Base-by-base conservation (phyloP, 176 grass and related monocot genomes). In the Cenchrus americanus region DNA sequence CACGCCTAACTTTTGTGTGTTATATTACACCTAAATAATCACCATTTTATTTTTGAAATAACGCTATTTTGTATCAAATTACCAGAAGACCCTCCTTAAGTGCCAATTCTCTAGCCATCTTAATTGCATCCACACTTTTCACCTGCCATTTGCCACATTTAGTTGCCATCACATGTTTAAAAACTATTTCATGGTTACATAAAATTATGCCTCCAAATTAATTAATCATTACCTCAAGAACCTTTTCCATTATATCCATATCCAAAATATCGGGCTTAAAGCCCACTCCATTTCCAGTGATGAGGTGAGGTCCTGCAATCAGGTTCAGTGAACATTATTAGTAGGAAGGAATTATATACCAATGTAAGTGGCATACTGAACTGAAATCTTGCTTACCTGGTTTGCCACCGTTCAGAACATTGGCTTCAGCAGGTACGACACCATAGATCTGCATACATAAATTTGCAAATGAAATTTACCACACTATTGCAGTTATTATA, bases 191-290 rank as follows among this genome's bases (percentile, higher is more conserved):
- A 34, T 34, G 32, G 32, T 34, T 34, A 14, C 1, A 34, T 19
- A 85, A 3, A 46, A 40, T 70, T 70, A 51, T 7, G 24, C 8
- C 6, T 34, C 32, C 32, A 34, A 34, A 34, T 34, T 34, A 34
- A 34, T 34, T 34, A 57, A 27, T 12, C 62, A 17, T 83, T 92
- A 89, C 93, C 91, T 98, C 93, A 27, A 94, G 87, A 90, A 98
- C 93, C 86, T 94, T 78, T 18, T 98, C 92, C 92, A 98, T 95
- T 32, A 98, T 59, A 88, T 98, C 91, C 92, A 95, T 98, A 71
- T 95, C 91, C 82, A 98, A 84, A 86, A 97, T 97, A 66, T 87
- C 83, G 14, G 95, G 95, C 84, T 97, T 97, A 55, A 97, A 97
- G 23, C 95, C 95, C 61, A 97, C 95, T 79, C 92, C 95, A 77